Conservation (phyloP, 805 yeast species). For the Kuraishia floccosa region DNA sequence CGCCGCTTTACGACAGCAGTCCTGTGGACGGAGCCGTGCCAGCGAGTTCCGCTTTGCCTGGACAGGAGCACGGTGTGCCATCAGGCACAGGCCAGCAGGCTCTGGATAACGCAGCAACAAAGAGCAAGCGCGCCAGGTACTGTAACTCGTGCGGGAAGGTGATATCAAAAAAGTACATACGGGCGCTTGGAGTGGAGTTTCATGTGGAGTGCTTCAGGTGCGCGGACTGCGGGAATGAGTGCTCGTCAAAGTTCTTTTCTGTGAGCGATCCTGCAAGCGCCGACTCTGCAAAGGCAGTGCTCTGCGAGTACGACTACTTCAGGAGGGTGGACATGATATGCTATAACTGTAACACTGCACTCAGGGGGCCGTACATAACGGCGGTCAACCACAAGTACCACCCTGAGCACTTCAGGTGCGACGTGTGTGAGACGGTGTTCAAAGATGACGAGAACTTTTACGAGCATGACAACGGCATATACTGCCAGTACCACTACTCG, state of each 20-base stretch:
- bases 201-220: conserved; percentile 88
- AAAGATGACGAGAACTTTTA: conserved; percentile 79
- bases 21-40: too few relatives aligned
- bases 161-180: conserved; percentile 67
- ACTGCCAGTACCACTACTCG: conserved; percentile 91
- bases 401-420: conserved; percentile 90
- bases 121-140: too few relatives aligned
- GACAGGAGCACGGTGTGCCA: too few relatives aligned
- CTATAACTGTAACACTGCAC: conserved; percentile 70
- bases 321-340: conserved; percentile 79
- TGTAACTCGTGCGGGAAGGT: conserved; percentile 37
- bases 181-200: conserved; percentile 70
- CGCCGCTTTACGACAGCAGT: too few relatives aligned
- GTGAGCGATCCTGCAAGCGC: conserved; percentile 15
- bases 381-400: conserved; percentile 90
- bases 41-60: too few relatives aligned
- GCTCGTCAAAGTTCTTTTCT: conserved; percentile 86
- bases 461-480: conserved; percentile 73
- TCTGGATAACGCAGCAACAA: conserved; percentile 3
- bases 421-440: conserved; percentile 74
- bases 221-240: conserved; percentile 69
- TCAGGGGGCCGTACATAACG: conserved; percentile 88
- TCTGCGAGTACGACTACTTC: conserved; percentile 92
- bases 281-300: conserved; percentile 33
- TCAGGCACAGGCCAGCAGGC: too few relatives aligned